phyloP scores from a whole-genome alignment of 805 yeast genomes.

The Candida coquimbonensis region DNA sequence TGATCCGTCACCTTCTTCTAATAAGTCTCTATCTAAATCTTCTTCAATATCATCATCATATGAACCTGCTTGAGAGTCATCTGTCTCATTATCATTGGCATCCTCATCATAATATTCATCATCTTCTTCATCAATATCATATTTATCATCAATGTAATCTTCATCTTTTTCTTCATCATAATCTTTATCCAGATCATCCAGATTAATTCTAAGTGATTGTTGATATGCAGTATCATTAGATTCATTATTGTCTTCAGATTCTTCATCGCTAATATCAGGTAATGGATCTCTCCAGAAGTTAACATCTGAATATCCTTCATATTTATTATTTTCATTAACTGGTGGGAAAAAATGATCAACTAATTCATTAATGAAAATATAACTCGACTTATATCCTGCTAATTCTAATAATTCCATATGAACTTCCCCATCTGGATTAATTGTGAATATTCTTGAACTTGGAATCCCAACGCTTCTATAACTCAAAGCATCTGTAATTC shows the following conservation, averaged over 20 bases:
- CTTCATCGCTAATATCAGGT: slow-evolving; percentile 50
- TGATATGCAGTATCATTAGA: slow-evolving; percentile 5
- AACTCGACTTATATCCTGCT: slow-evolving; percentile 86
- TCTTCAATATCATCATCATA: slow-evolving; percentile 18
- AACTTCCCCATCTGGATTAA: slow-evolving; percentile 94
- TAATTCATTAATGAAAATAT: slow-evolving; percentile 82
- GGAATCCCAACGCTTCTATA: slow-evolving; percentile 93
- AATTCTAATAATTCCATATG: slow-evolving; percentile 93
- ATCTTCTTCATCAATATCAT: slow-evolving; percentile 10
- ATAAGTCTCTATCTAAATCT: slow-evolving; percentile 24
- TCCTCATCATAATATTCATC: slow-evolving; percentile 21
- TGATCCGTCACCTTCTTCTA: slow-evolving; percentile 17
- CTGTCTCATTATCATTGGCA: slow-evolving; percentile 4
- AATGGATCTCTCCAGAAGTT: slow-evolving; percentile 90
- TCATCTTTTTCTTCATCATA: slow-evolving; percentile 27
- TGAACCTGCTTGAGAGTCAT: slow-evolving; percentile 7
- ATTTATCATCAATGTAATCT: no score
- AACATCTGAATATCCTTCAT: slow-evolving; percentile 66
- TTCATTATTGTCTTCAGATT: slow-evolving; percentile 33
- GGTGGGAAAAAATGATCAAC: slow-evolving; percentile 99
- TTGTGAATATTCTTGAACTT: slow-evolving; percentile 88
- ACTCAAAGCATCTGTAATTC: slow-evolving; percentile 93
- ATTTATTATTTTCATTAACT: slow-evolving; percentile 31
- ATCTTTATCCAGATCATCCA: slow-evolving; percentile 19
- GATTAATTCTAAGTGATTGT: slow-evolving; percentile 7